phyloP scores from a whole-genome alignment of 345 rosid species.

The Ailanthus altissimus region DNA sequence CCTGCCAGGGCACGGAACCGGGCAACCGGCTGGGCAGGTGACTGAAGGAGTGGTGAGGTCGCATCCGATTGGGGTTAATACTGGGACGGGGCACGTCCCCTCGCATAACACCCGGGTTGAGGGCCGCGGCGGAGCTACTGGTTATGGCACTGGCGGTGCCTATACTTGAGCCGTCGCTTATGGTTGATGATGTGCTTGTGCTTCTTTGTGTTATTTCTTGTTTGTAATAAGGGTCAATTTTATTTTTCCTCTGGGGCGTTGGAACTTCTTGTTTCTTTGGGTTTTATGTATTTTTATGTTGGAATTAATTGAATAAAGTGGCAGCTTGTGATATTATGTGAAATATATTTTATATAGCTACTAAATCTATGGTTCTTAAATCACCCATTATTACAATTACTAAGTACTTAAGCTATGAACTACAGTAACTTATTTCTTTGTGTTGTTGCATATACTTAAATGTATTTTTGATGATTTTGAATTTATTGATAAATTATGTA shows the following conservation, averaged over 20 bases:
- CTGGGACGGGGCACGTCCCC: not conserved
- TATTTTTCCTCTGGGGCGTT: not conserved
- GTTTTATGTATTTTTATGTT: not conserved
- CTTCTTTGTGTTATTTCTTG: not conserved
- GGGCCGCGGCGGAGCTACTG: not conserved
- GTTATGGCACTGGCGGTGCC: slow-evolving; percentile 12
- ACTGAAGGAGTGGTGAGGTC: not conserved
- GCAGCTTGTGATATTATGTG: too few species aligned
- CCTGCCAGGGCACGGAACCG: slow-evolving; percentile 5
- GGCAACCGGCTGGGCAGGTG: not conserved
- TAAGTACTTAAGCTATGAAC: too few species aligned
- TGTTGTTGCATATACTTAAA: too few species aligned
- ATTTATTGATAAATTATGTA: too few species aligned
- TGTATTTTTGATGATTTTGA: too few species aligned
- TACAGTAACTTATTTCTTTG: too few species aligned
- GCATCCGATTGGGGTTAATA: not conserved
- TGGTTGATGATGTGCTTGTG: not conserved
- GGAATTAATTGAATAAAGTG: too few species aligned
- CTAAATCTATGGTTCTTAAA: too few species aligned
- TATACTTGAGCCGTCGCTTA: not conserved
- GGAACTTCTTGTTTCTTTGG: not conserved
- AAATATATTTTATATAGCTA: too few species aligned
- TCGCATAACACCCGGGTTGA: not conserved
- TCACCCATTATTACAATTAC: too few species aligned
- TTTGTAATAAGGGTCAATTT: not conserved